Evolutionary conservation across 208 protist genomes (phyloP).

Genomic region (Balamuthia mandrillaris): DNA sequence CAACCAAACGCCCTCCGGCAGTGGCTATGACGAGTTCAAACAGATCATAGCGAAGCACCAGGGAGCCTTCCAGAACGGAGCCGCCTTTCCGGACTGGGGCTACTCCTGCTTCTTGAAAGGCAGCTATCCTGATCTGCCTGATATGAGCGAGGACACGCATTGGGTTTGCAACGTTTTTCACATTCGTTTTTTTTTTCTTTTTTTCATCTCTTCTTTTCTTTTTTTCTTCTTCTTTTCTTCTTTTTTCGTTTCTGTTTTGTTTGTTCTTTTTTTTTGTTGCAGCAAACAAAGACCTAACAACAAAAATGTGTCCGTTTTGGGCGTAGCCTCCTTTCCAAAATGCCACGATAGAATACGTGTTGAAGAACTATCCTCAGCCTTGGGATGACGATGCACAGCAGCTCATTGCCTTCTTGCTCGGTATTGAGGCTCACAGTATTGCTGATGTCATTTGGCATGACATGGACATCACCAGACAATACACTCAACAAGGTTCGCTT

Average conservation of each 20-base stretch:
- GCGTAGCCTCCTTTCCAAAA: neutral
- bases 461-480: neutral
- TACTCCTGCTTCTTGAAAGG: neutral
- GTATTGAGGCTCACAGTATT: neutral
- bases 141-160: constrained; percentile 30
- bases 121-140: neutral
- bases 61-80: constrained; percentile 27
- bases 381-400: neutral
- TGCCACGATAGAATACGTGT: neutral
- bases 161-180: no score
- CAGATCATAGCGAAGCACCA: neutral
- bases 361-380: neutral
- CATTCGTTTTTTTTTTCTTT: neutral
- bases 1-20: neutral
- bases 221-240: no score
- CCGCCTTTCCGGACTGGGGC: constrained; percentile 33
- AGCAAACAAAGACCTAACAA: no score
- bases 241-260: neutral
- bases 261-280: no score
- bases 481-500: neutral
- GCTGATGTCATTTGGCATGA: constrained; percentile 25
- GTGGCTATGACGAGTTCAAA: neutral
- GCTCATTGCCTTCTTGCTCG: constrained; percentile 29
- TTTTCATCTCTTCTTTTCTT: neutral
- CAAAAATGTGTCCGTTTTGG: no score